Conservation (phyloP, 495 filamentous ascomycete genomes). For the Penicillium verhagenii region DNA sequence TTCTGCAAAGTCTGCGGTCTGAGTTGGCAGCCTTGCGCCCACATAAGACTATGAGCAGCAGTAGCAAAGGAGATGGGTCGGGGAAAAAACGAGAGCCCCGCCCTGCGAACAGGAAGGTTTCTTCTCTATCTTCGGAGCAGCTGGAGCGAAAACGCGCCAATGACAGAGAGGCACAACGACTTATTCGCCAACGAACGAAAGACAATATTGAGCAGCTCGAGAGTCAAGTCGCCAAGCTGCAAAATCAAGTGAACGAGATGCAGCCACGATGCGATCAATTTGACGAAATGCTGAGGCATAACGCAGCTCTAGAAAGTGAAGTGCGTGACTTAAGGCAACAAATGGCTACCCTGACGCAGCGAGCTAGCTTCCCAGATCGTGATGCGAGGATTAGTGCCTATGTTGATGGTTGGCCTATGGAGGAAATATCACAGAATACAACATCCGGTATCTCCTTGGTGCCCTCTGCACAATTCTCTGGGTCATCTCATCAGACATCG, state of each 20-base stretch:
- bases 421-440: conserved; percentile 4
- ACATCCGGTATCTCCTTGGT: conserved; percentile 7
- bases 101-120: conserved; percentile 59
- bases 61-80: conserved; percentile 10
- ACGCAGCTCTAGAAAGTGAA: conserved; percentile 55
- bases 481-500: conserved; percentile 10
- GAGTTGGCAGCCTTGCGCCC: neutral
- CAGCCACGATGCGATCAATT: conserved; percentile 46
- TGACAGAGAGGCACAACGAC: conserved; percentile 62
- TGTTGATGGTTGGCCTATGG: conserved; percentile 14
- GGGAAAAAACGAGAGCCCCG: conserved; percentile 47
- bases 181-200: conserved; percentile 60
- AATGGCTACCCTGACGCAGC: conserved; percentile 24
- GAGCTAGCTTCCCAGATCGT: conserved; percentile 7
- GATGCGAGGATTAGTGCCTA: conserved; percentile 10
- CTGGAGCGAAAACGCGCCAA: conserved; percentile 63
- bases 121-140: conserved; percentile 56
- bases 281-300: conserved; percentile 50
- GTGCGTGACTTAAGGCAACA: conserved; percentile 44
- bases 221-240: conserved; percentile 44
- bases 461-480: conserved; percentile 14
- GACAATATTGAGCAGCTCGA: conserved; percentile 59
- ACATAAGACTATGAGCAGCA: conserved; percentile 7
- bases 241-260: conserved; percentile 51
- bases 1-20: neutral